phyloP scores from a whole-genome alignment of 2,329 filamentous ascomycete species.

The Penicillium verrucosum region DNA sequence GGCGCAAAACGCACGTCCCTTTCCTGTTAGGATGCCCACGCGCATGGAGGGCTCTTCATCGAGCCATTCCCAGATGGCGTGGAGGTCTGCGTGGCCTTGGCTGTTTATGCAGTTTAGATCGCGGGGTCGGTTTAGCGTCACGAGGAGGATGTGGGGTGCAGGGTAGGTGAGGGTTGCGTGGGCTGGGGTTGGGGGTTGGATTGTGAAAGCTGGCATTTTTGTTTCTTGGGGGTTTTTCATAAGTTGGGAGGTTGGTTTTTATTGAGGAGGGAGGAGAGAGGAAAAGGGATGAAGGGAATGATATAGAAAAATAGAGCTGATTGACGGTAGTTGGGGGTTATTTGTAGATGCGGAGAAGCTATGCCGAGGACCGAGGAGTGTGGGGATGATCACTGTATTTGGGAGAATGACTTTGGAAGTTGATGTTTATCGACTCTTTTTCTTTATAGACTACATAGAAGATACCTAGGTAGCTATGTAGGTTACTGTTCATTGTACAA shows the following conservation, averaged over 20 bases:
- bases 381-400: slow-evolving; percentile 4
- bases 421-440: neutral
- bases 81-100: slow-evolving; percentile 42
- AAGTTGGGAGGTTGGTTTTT: neutral
- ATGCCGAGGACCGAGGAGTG: slow-evolving; percentile 24
- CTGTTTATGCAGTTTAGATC: slow-evolving; percentile 46
- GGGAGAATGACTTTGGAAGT: neutral
- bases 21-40: slow-evolving; percentile 42
- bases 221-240: neutral
- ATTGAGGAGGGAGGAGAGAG: neutral
- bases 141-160: slow-evolving; percentile 45
- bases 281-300: neutral
- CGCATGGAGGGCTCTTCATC: slow-evolving; percentile 43
- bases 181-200: slow-evolving; percentile 31
- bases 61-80: slow-evolving; percentile 46
- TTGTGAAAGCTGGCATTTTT: slow-evolving; percentile 29
- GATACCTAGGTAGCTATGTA: neutral
- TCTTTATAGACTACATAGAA: neutral
- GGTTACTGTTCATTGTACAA: neutral
- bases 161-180: slow-evolving; percentile 43
- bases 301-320: neutral
- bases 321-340: neutral
- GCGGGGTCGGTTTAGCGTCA: slow-evolving; percentile 46
- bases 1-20: slow-evolving; percentile 45
- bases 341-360: slow-evolving; percentile 18